Evolutionary conservation across 345 rosid genomes (phyloP).

Genomic region (Salix dunnii): DNA sequence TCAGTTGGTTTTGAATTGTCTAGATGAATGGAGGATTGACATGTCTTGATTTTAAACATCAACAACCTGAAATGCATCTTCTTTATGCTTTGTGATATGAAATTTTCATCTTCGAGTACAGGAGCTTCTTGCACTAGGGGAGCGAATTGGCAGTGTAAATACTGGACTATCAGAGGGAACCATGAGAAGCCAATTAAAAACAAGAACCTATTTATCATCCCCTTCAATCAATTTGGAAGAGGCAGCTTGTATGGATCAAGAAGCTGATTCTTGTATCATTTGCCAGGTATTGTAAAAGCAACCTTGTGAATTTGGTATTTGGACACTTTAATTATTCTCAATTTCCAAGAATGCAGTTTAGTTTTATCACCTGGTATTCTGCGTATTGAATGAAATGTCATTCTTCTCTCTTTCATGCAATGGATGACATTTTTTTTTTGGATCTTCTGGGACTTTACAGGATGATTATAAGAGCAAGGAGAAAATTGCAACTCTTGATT

Average conservation of each 20-base stretch:
- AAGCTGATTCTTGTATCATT: slow-evolving; percentile 69
- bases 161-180: slow-evolving; percentile 76
- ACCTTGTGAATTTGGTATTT: background rate
- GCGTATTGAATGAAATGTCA: background rate
- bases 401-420: background rate
- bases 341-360: background rate
- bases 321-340: background rate
- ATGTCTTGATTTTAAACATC: background rate
- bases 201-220: slow-evolving; percentile 37
- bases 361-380: background rate
- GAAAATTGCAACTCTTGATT: slow-evolving; percentile 58
- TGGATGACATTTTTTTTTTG: background rate
- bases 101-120: slow-evolving; percentile 19
- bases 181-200: slow-evolving; percentile 41
- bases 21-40: background rate
- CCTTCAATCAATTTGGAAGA: slow-evolving; percentile 57
- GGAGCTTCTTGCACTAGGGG: slow-evolving; percentile 88
- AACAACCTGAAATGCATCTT: background rate
- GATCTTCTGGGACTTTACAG: slow-evolving; percentile 31
- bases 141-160: slow-evolving; percentile 69
- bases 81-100: background rate
- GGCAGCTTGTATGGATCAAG: slow-evolving; percentile 46
- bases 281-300: slow-evolving; percentile 61
- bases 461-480: slow-evolving; percentile 57
- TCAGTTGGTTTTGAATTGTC: background rate